Evolutionary conservation across 225 moss, liverwort and hornwort genomes (phyloP), one percentile per base, ranked within the genome.

Genomic region (Pseudoscleropodium purum): DNA sequence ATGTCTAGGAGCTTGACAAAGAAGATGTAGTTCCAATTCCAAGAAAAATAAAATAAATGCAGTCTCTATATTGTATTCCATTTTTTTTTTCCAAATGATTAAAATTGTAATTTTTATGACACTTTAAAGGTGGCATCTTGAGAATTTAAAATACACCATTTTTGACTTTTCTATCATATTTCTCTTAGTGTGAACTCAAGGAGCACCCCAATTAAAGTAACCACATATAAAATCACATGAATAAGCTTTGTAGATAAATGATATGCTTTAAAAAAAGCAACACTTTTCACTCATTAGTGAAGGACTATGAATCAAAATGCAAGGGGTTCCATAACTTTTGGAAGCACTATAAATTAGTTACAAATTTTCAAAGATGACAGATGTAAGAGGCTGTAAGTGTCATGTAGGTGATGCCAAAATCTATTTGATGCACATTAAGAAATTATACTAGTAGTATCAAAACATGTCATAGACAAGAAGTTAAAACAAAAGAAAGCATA

Each of bases 171-270:
- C 6, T 19, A 68, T 67, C 3, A 1, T 36, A 67, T 36, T 36
- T 37, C 3, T 68, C n/a, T 21, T 37, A 23, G 13, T 11, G 4
- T 23, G 7, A n/a, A n/a, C 2, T 68, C 6, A 21, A 68, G 0
- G 21, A n/a, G 4, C n/a, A 23, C 7, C n/a, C 4, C 13, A n/a
- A 24, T 13, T n/a, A 36, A 70, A 3, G 7, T 68, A 37, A 68
- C 12, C n/a, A 11, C 37, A 37, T 21, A 6, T 11, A 37, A 65
- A 68, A 68, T n/a, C 2, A 0, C 12, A 12, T 0, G 1, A 37
- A n/a, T n/a, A 23, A n/a, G 4, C 0, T 69, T 11, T n/a, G 7
- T 4, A 1, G n/a, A 69, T 68, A n/a, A 68, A 2, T 2, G 0
- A n/a, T 20, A 23, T 68, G 21, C 12, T 68, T 7, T n/a, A 11